These are phyloP conservation scores for Tetracladium marchalianum DNA, from an alignment of 495 filamentous ascomycete species.

Conservation along the genomic window DNA sequence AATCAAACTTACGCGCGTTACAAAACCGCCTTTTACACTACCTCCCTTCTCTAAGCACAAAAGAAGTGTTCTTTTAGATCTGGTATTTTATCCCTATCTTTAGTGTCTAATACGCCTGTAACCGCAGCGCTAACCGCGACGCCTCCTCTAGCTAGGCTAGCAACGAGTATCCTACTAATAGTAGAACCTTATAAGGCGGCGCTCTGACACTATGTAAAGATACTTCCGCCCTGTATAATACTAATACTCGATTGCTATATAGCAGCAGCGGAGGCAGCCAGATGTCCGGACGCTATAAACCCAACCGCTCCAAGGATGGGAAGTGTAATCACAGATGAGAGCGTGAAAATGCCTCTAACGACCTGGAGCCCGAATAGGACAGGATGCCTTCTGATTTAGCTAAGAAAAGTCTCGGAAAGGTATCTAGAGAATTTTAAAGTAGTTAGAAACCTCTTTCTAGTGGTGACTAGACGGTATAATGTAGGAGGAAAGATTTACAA, in stretches of 20 bases:
- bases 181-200: constrained; percentile 23
- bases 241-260: constrained; percentile 10
- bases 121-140: constrained; percentile 9
- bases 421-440: not conserved
- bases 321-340: not conserved
- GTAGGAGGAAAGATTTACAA: too few species aligned
- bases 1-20: too few species aligned
- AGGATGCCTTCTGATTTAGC: not conserved
- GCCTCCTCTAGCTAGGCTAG: constrained; percentile 11
- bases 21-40: not conserved
- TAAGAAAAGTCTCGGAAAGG: not conserved
- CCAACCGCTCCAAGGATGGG: not conserved
- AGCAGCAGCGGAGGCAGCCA: constrained; percentile 6
- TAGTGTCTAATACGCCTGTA: constrained; percentile 6
- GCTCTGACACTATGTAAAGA: constrained; percentile 25
- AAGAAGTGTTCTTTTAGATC: constrained; percentile 10
- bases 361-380: not conserved
- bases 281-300: not conserved
- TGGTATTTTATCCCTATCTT: not conserved
- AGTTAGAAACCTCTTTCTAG: not conserved
- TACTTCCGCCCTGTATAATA: constrained; percentile 18
- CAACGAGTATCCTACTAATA: constrained; percentile 12
- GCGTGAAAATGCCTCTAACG: not conserved
- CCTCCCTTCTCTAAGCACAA: constrained; percentile 4
- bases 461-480: not conserved